A percentile compares a stretch with the other conserved stretches of the same genome.
phyloP scores from a whole-genome alignment of 164 flowering plant genomes.

The Magnolia officinalis region DNA sequence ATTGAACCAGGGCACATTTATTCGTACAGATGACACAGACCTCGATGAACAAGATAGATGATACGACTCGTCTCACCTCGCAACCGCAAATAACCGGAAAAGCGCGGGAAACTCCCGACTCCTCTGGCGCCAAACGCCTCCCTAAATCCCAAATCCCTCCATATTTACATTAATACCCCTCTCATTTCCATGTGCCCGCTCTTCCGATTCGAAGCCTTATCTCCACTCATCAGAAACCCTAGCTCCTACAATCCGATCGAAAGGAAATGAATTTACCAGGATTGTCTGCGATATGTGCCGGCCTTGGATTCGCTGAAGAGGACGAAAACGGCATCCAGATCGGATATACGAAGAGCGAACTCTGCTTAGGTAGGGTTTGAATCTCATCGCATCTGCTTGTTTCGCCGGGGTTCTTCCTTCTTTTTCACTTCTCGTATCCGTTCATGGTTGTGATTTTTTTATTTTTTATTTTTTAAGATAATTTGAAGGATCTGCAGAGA shows the following conservation, averaged over 20 bases:
- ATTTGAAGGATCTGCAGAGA: constrained; percentile 86
- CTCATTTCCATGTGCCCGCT: neutral
- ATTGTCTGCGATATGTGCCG: constrained; percentile 64
- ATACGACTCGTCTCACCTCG: too few relatives aligned
- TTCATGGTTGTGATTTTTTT: neutral
- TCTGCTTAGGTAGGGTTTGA: constrained; percentile 52
- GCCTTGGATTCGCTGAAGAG: constrained; percentile 57
- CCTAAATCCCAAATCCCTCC: neutral
- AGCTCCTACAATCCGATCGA: neutral
- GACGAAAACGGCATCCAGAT: constrained; percentile 52
- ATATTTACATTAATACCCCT: neutral
- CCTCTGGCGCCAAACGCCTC: constrained; percentile 8
- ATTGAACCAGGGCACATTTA: too few relatives aligned
- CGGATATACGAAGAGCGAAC: constrained; percentile 54
- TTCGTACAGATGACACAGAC: too few relatives aligned
- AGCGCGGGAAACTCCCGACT: neutral
- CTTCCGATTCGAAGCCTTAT: neutral
- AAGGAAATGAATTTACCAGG: constrained; percentile 47
- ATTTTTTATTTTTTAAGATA: constrained; percentile 41
- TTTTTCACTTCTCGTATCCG: neutral
- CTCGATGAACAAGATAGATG: too few relatives aligned
- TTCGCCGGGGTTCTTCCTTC: neutral
- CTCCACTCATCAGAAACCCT: neutral
- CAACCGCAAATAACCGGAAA: neutral
- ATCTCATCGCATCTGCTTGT: neutral